These are phyloP conservation scores for Sphaerulina vaccinii DNA, from an alignment of 2,329 filamentous ascomycete genomes.

Conservation along the genomic window DNA sequence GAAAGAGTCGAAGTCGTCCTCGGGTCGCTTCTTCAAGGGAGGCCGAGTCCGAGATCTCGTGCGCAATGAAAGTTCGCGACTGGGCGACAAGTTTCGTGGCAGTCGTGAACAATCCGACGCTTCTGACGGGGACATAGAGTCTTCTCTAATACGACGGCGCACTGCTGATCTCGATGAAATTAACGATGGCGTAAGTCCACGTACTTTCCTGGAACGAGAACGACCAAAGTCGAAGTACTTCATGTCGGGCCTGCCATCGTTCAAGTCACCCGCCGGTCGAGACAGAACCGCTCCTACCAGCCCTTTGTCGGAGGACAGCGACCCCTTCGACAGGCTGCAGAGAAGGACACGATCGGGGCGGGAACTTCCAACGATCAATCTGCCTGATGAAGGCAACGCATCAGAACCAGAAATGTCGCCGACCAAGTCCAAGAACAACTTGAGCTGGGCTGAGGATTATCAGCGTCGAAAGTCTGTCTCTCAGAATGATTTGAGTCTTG, in stretches of 20 bases:
- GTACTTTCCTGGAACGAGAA: constrained; percentile 35
- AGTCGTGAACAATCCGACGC: constrained; percentile 54
- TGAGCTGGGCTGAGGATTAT: constrained; percentile 27
- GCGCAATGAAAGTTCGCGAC: constrained; percentile 61
- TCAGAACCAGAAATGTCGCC: constrained; percentile 21
- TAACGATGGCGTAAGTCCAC: constrained; percentile 40
- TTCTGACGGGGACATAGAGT: constrained; percentile 48
- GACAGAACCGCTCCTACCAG: constrained; percentile 20
- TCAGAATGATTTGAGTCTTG: constrained; percentile 37
- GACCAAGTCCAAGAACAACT: constrained; percentile 6
- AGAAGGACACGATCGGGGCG: constrained; percentile 41
- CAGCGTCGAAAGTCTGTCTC: constrained; percentile 25
- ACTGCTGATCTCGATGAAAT: constrained; percentile 26
- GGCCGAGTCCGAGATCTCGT: constrained; percentile 72
- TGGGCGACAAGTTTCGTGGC: constrained; percentile 61
- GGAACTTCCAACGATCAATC: constrained; percentile 53
- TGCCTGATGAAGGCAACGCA: constrained; percentile 40
- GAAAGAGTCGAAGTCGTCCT: constrained; percentile 51
- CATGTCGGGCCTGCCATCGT: constrained; percentile 50
- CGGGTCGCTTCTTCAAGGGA: constrained; percentile 76
- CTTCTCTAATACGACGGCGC: constrained; percentile 16
- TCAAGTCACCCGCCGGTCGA: constrained; percentile 48
- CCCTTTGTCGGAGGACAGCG: constrained; percentile 28
- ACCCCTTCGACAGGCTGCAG: constrained; percentile 47
- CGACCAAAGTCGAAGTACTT: constrained; percentile 44